These are phyloP conservation scores for Litsea cubeba DNA, from an alignment of 164 flowering plant species.

Conservation along the genomic window DNA sequence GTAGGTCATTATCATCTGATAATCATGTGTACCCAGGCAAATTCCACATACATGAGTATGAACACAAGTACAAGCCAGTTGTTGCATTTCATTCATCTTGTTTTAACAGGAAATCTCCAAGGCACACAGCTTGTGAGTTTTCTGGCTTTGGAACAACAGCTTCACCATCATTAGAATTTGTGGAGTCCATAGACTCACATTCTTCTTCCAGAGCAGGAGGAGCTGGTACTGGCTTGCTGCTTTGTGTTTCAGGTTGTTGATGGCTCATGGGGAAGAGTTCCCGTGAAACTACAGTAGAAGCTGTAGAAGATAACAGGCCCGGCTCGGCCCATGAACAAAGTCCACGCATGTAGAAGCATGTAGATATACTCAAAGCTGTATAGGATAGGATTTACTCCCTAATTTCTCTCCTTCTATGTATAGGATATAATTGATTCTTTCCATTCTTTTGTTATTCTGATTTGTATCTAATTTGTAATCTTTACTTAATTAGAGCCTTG, in stretches of 20 bases:
- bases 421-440: too few species aligned
- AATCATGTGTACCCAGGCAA: slow-evolving; percentile 13
- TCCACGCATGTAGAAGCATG: too few species aligned
- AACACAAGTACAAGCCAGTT: slow-evolving; percentile 22
- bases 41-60: slow-evolving; percentile 8
- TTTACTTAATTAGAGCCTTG: too few species aligned
- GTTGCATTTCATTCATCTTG: slow-evolving; percentile 27
- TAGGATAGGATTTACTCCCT: too few species aligned
- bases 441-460: too few species aligned
- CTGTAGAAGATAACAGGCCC: too few species aligned
- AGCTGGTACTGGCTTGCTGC: slow-evolving; percentile 31
- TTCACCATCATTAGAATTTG: slow-evolving; percentile 56
- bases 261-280: slow-evolving; percentile 41
- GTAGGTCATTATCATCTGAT: slow-evolving; percentile 2
- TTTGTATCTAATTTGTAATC: too few species aligned
- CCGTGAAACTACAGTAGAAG: slow-evolving; percentile 35
- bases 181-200: slow-evolving; percentile 79
- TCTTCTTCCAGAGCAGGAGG: slow-evolving; percentile 61
- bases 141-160: slow-evolving; percentile 34
- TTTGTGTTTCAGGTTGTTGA: slow-evolving; percentile 37
- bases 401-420: too few species aligned
- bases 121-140: slow-evolving; percentile 27
- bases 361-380: too few species aligned
- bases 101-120: slow-evolving; percentile 27
- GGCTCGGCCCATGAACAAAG: too few species aligned